Evolutionary conservation across 306 rosid genomes (phyloP).

Genomic region (Luffa acutangula): DNA sequence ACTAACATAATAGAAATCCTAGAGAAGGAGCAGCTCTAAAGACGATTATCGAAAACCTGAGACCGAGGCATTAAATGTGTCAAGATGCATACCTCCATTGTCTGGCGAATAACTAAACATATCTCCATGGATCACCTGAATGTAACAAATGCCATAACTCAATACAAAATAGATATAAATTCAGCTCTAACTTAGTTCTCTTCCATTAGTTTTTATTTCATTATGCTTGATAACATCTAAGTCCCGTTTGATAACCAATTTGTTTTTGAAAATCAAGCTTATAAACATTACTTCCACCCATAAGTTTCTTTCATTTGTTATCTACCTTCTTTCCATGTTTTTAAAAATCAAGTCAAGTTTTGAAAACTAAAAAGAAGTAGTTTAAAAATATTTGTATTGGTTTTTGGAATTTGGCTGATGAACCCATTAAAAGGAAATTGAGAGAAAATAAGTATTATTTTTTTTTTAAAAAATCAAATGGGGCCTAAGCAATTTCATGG

Average conservation of each 20-base stretch:
- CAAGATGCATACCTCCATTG: slow-evolving; percentile 79
- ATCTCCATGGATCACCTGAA: slow-evolving; percentile 87
- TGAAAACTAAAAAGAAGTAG: neutral
- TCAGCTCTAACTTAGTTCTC: neutral
- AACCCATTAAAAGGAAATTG: too few species aligned
- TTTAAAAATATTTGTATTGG: too few species aligned
- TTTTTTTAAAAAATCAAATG: too few species aligned
- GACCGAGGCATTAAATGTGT: slow-evolving; percentile 85
- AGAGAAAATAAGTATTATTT: too few species aligned
- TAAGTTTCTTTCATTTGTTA: too few species aligned
- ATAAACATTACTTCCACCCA: too few species aligned
- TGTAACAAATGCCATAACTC: slow-evolving; percentile 14
- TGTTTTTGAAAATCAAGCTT: too few species aligned
- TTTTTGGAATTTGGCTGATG: too few species aligned
- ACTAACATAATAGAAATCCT: neutral
- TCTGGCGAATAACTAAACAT: slow-evolving; percentile 80
- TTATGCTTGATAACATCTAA: neutral
- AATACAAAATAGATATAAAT: slow-evolving; percentile 1
- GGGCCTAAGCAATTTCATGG: neutral
- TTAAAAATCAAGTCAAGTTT: too few species aligned
- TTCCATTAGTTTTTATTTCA: neutral
- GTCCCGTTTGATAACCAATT: too few species aligned
- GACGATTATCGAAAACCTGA: slow-evolving; percentile 43
- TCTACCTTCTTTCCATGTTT: too few species aligned
- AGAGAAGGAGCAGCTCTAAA: slow-evolving; percentile 13